Evolutionary conservation across 2,329 filamentous ascomycete genomes (phyloP), one percentile per base, ranked within the genome.

Genomic region (Claviceps maximensis): DNA sequence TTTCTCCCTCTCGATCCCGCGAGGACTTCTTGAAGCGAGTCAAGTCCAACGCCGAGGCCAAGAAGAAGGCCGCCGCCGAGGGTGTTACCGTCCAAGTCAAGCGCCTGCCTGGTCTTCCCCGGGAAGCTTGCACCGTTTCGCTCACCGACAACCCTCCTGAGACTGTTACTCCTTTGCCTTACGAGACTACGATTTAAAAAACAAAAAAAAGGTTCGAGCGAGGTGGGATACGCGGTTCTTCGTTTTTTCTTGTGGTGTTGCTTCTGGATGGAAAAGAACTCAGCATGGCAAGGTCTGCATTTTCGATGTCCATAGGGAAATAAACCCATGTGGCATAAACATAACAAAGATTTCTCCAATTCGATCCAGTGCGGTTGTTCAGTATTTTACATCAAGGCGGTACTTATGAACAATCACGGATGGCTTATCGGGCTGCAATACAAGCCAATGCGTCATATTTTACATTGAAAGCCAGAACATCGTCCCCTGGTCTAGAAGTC

Each of bases 11-110:
- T 65, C 87, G 93, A 73, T 97, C 91, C 69, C 84, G 93, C 71
- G 91, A 97, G 69, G 91, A 93, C 74, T 97, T 98, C 82, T 76
- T 97, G 69, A 84, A 82, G 78, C 86, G 91, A 69, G 91, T 98
- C 74, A 97, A 97, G 88, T 77, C 82, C 71, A 97, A 97, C 79
- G 89, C 90, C 69, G 84, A 82, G 71, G 84, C 89, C 75, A 93
- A 90, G 84, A 85, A 84, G 75, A 78, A 94, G 80, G 89, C 91
- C 69, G 95, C 95, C 85, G 80, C 82, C 66, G 84, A 89, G 68
- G 93, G 93, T 69, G 81, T 81, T 72, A 82, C 85, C 71, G 80
- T 96, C 67, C 83, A 91, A 78, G 80, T 98, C 72, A 98, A 98
- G 89, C 83, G 93, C 74, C 84, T 86, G 72, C 84, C 93, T 61